phyloP scores from a whole-genome alignment of 148 eudicot genomes.

The Cornus florida region DNA sequence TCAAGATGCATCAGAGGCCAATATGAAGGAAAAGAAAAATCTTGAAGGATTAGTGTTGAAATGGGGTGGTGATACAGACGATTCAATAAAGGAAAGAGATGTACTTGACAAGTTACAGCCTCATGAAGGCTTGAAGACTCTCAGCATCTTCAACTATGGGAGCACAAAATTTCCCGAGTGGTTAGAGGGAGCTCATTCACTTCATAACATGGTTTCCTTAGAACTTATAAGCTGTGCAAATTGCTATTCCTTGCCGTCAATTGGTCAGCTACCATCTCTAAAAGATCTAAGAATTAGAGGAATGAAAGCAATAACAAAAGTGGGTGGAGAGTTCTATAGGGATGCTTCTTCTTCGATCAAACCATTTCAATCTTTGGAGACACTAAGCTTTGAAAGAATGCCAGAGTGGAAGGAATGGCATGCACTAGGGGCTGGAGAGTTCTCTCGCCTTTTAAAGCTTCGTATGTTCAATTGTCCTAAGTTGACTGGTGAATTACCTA shows the following conservation, averaged over 20 bases:
- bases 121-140: background rate
- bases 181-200: constrained; percentile 10
- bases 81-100: background rate
- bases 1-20: constrained; percentile 9
- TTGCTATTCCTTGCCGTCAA: constrained; percentile 10
- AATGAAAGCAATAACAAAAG: background rate
- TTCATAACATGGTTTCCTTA: background rate
- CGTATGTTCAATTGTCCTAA: background rate
- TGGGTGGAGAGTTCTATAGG: background rate
- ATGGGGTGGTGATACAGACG: background rate
- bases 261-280: constrained; percentile 10
- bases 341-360: background rate
- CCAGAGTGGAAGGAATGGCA: background rate
- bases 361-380: background rate
- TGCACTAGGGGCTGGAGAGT: background rate
- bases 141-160: background rate
- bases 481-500: background rate
- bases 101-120: constrained; percentile 6
- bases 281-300: constrained; percentile 1
- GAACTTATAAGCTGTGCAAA: background rate
- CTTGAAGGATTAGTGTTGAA: background rate
- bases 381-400: background rate
- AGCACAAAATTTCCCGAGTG: background rate
- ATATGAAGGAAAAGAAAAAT: background rate
- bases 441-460: background rate